Evolutionary conservation across 768 basidiomycete species (phyloP).

Genomic region (Tubosaeta brunneosetosa): DNA sequence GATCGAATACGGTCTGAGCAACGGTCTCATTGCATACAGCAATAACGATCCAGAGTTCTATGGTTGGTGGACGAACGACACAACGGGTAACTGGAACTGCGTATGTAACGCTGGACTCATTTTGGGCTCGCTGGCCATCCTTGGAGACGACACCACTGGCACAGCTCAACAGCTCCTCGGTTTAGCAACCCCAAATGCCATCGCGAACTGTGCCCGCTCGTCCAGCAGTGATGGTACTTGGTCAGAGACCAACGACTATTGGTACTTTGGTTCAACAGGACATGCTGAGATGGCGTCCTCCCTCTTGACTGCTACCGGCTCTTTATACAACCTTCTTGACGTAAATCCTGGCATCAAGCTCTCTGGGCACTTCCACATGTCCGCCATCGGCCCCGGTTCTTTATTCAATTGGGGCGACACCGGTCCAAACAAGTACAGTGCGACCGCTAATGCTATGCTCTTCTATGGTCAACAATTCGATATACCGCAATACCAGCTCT

Average conservation of each 20-base stretch:
- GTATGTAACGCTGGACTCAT: conserved; percentile 91
- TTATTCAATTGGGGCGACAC: conserved; percentile 64
- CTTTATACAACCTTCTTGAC: conserved; percentile 65
- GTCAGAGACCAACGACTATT: conserved; percentile 91
- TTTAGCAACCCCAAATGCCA: conserved; percentile 68
- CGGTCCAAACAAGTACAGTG: conserved; percentile 88
- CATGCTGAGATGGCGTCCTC: conserved; percentile 86
- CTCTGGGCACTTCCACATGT: conserved; percentile 90
- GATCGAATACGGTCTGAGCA: conserved; percentile 70
- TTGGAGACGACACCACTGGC: conserved; percentile 77
- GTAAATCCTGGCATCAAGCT: conserved; percentile 65
- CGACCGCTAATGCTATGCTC: conserved; percentile 87
- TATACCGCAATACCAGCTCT: conserved; percentile 71
- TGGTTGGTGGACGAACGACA: conserved; percentile 77
- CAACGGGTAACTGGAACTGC: conserved; percentile 97
- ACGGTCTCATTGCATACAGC: conserved; percentile 55
- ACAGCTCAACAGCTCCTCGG: conserved; percentile 61
- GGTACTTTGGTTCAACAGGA: conserved; percentile 91
- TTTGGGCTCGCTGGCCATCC: conserved; percentile 84
- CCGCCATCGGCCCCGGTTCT: conserved; percentile 76
- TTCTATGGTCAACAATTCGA: conserved; percentile 70
- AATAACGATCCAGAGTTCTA: conserved; percentile 31
- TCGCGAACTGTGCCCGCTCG: conserved; percentile 66
- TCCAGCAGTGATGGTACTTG: conserved; percentile 77
- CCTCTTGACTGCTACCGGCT: conserved; percentile 82